Evolutionary conservation across 2,329 filamentous ascomycete species (phyloP), one percentile per base, ranked within the genome.

Genomic region (Clathrospora elynae): DNA sequence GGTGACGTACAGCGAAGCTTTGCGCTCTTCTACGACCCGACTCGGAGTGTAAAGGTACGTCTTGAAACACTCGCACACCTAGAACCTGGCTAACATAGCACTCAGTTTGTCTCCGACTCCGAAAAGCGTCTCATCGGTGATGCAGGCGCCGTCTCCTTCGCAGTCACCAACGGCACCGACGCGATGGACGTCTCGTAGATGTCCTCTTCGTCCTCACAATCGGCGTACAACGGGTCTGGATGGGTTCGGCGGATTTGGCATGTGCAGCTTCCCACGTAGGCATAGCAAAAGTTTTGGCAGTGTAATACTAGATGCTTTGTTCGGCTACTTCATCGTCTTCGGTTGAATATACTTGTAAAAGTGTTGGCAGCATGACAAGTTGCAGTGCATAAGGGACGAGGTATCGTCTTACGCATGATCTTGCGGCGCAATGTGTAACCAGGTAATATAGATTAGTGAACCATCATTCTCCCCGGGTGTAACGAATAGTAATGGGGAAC

Each of bases 61-160:
- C 6, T 4, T 5, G 8, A 8, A 12, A 23, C 22, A 13, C 17
- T 12, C 6, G 18, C 6, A 11, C 6, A 12, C 26, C 10, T 18
- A 7, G 23, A 28, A 8, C 4, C 11, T 13, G 30, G 33, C 62
- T 69, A 52, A 68, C 26, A 10, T 7, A 6, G 18, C n/a, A 6
- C 32, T 2, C 36, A 74, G 67, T 96, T 97, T 62, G 90, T 99
- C 30, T 75, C 80, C 44, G 88, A 95, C 53, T 95, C 87, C 47
- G 93, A 97, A 76, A 92, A 91, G 77, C 83, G 91, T 26, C 84
- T 99, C 53, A 96, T 99, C 68, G 89, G 90, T 51, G 86, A 96
- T 51, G 83, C 87, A 49, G 93, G 93, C 17, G 77, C 75, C 16
- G 92, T 96, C 18, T 87, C 85, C 49, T 84, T 97, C 62, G 67